Percentiles rank a stretch among this genome's conserved stretches.
These are phyloP conservation scores for Golovinomyces cichoracearum DNA, from an alignment of 2,329 filamentous ascomycete genomes.

Conservation along the genomic window DNA sequence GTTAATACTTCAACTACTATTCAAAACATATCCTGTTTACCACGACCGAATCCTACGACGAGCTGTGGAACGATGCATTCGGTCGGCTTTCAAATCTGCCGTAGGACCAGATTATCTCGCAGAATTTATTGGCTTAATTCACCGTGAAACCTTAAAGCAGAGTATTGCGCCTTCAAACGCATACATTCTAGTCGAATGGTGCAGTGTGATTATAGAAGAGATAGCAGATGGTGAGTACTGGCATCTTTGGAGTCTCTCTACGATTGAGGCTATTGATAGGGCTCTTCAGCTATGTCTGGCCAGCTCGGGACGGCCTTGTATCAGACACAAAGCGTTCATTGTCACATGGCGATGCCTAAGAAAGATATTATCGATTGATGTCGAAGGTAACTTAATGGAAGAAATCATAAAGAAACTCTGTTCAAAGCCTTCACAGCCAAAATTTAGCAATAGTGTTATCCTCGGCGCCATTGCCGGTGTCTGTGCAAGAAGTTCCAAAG, in stretches of 20 bases:
- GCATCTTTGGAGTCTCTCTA: slow-evolving; percentile 36
- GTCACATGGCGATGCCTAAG: slow-evolving; percentile 59
- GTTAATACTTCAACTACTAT: slow-evolving; percentile 41
- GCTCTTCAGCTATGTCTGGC: slow-evolving; percentile 55
- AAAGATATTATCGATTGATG: slow-evolving; percentile 35
- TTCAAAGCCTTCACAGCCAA: slow-evolving; percentile 35
- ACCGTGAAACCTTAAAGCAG: slow-evolving; percentile 47
- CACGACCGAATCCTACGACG: slow-evolving; percentile 60
- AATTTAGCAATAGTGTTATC: slow-evolving; percentile 46
- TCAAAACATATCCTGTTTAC: slow-evolving; percentile 72
- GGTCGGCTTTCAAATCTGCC: slow-evolving; percentile 34
- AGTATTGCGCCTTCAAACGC: slow-evolving; percentile 56
- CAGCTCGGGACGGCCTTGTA: slow-evolving; percentile 31
- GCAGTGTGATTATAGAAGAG: slow-evolving; percentile 49
- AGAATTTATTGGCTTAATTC: slow-evolving; percentile 39
- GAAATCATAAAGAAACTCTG: slow-evolving; percentile 41
- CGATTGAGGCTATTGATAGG: slow-evolving; percentile 44
- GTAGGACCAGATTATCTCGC: slow-evolving; percentile 31
- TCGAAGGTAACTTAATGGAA: slow-evolving; percentile 8
- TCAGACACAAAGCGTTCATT: slow-evolving; percentile 49
- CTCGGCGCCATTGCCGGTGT: slow-evolving; percentile 76
- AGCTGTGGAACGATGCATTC: slow-evolving; percentile 59
- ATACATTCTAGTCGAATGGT: slow-evolving; percentile 82
- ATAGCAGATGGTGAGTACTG: slow-evolving; percentile 35
- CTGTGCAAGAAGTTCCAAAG: slow-evolving; percentile 40